These are phyloP conservation scores for Globisporangium emineosum DNA, from an alignment of 352 stramenopile species.

Conservation along the genomic window DNA sequence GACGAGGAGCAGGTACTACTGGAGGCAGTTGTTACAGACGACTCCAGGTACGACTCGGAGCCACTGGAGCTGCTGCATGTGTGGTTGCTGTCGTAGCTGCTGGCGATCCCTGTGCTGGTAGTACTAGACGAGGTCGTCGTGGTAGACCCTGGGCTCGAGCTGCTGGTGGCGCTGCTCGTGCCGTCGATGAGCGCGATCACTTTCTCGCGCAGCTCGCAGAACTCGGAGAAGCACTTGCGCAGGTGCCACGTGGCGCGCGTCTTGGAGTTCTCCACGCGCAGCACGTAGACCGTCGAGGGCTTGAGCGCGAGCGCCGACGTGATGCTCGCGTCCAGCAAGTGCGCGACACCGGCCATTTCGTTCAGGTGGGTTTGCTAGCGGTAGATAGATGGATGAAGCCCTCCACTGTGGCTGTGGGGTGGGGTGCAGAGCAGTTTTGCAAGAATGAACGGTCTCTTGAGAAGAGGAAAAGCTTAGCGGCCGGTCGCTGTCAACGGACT, in stretches of 20 bases:
- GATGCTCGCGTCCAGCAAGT: conserved; percentile 54
- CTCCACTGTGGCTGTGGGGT: not conserved
- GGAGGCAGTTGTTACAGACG: conserved; percentile 16
- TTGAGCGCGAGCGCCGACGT: conserved; percentile 67
- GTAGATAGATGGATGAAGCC: not conserved
- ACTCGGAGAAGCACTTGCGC: conserved; percentile 71
- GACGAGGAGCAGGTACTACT: conserved; percentile 24
- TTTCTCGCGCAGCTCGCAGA: conserved; percentile 68
- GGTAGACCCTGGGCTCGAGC: not conserved
- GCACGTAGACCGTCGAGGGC: conserved; percentile 72
- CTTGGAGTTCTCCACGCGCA: conserved; percentile 52
- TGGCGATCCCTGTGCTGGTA: conserved; percentile 8
- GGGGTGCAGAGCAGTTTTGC: conserved; percentile 4
- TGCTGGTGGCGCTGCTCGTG: conserved; percentile 16
- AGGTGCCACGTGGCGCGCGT: conserved; percentile 53
- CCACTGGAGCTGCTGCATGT: conserved; percentile 14
- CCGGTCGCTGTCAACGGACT: not conserved
- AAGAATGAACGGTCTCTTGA: conserved; percentile 10
- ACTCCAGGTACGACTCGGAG: conserved; percentile 15
- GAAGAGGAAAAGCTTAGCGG: not conserved
- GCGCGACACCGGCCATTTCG: conserved; percentile 39
- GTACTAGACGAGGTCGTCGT: conserved; percentile 1
- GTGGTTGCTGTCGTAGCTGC: conserved; percentile 11
- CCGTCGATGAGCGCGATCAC: conserved; percentile 59
- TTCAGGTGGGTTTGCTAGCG: not conserved